Percentiles rank a stretch among this genome's conserved stretches.
phyloP scores from a whole-genome alignment of 352 stramenopile genomes.

The Globisporangium heterothallicum region DNA sequence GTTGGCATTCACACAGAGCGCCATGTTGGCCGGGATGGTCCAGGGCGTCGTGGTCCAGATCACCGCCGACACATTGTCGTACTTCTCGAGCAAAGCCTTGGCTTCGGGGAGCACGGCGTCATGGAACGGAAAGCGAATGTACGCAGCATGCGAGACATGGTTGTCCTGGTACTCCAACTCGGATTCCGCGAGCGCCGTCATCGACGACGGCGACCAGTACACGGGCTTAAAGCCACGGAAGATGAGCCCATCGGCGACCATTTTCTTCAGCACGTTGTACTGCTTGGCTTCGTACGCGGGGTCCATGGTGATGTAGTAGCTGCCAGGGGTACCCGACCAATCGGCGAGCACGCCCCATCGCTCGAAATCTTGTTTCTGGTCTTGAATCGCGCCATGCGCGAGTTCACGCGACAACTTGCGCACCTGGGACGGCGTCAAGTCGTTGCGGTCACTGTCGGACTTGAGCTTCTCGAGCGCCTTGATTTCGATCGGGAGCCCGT shows the following conservation, averaged over 20 bases:
- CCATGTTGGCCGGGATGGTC: slow-evolving; percentile 97
- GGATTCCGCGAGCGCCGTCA: slow-evolving; percentile 96
- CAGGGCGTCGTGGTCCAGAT: slow-evolving; percentile 99
- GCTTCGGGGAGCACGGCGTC: slow-evolving; percentile 10
- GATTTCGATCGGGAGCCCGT: slow-evolving; percentile 98
- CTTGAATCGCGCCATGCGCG: slow-evolving; percentile 89
- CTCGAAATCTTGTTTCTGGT: slow-evolving; percentile 91
- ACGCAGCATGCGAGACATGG: slow-evolving; percentile 95
- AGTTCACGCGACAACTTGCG: slow-evolving; percentile 89
- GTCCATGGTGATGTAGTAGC: slow-evolving; percentile 92
- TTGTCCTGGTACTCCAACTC: slow-evolving; percentile 98
- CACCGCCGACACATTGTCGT: slow-evolving; percentile 46
- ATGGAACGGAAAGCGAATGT: slow-evolving; percentile 85
- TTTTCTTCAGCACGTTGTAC: slow-evolving; percentile 96
- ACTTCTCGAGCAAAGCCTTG: slow-evolving; percentile 28
- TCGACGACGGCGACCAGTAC: slow-evolving; percentile 97
- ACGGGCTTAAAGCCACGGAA: slow-evolving; percentile 98
- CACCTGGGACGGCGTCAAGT: slow-evolving; percentile 88
- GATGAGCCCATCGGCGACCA: slow-evolving; percentile 94
- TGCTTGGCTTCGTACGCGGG: slow-evolving; percentile 95
- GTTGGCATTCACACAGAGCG: slow-evolving; percentile 94
- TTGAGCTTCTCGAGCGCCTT: slow-evolving; percentile 95
- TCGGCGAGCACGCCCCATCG: slow-evolving; percentile 93
- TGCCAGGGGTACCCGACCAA: slow-evolving; percentile 74
- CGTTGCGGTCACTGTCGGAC: slow-evolving; percentile 18